Base-by-base conservation (phyloP, 441 rosid species). In the Melastoma candidum region DNA sequence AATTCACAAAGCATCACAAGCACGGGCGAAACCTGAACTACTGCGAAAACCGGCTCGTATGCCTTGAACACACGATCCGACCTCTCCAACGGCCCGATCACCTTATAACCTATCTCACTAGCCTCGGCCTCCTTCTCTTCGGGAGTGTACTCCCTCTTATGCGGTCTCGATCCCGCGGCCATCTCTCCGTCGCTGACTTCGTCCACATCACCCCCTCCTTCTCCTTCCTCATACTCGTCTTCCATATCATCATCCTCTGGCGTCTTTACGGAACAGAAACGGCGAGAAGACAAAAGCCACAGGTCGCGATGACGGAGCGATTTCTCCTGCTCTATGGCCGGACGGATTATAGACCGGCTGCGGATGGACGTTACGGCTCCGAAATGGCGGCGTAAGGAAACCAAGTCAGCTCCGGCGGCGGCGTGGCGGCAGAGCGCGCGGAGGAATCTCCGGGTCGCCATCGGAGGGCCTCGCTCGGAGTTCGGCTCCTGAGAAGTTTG, bases 71-170 rank as follows among this genome's bases (percentile, higher is more conserved):
- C 71, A 48, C 76, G 68, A 25, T 93, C 90, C n/a, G 77, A 61
- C 25, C 57, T 48, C 61, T 65, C 63, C 12, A 93, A 78, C 17
- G 82, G 87, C 11, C 92, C 96, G 29, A 77, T 48, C 39, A 86
- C 95, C 51, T 73, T 73, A 63, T 93, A 88, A 26, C 97, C 97
- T 8, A 93, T 84, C 25, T 71, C 86, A 2, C 77, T 80, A 26
- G 95, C 97, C 71, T 72, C 95, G 13, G 65, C 81, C 51, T 74
- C 88, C 71, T 67, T 83, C 82, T 86, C 97, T 69, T 80, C 81
- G 11, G 73, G 56, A 48, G 95, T 44, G 46, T 78, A 82, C 46
- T 76, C 79, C 56, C 82, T 75, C 45, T 57, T 70, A 61, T 59
- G 57, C 46, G 60, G 71, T 48, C 73, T 46, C 8, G 56, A 8